Base-by-base conservation (phyloP, 768 basidiomycete genomes). In the Naganishia randhawae region DNA sequence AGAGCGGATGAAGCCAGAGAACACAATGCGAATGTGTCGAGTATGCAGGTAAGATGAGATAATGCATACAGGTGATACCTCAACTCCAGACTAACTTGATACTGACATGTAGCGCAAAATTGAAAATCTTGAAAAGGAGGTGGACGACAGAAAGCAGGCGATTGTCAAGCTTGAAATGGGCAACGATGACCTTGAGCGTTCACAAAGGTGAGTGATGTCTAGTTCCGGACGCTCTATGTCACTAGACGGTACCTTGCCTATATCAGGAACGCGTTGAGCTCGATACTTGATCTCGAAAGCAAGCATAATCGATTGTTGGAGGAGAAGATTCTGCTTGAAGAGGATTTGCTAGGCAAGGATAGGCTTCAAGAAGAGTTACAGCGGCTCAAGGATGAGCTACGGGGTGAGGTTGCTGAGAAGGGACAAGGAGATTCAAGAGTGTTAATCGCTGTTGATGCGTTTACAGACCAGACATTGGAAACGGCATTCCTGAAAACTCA, bases 281-380 rank as follows among this genome's bases (percentile, higher is more conserved):
- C 80, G 0, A 68, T 82, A 0, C 72, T 79, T 10, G 82, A 83
- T 65, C 81, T 91, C 74, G 93, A 96, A 81, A 83, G 86, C 73
- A 92, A 89, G 78, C 95, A 98, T 81, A 87, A 92, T 68, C 85
- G 88, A 63, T 89, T 89, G 0, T 83, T 98, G 37, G 96, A 99
- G 80, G 93, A 98, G 82, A 98, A 97, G 82, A 97, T 97, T 65
- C 82, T 99, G 31, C 84, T 98, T 41, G 96, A 99, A 79, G 92
- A 98, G 72, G 96, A 99, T 74, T 83, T 98, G 35, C 82, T 97
- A 31, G 89, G 89, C 79, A 96, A 95, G 79, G 91, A 92, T 4
- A 87, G 84, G 71, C 76, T 96, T 50, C 93, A 97, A 76, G 94
- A 95, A 78, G 89, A 94, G 74, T 85, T 84, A 53, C 96, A 98